Conservation (phyloP, 805 yeast genomes). For the Wickerhamomyces chaumierensis region DNA sequence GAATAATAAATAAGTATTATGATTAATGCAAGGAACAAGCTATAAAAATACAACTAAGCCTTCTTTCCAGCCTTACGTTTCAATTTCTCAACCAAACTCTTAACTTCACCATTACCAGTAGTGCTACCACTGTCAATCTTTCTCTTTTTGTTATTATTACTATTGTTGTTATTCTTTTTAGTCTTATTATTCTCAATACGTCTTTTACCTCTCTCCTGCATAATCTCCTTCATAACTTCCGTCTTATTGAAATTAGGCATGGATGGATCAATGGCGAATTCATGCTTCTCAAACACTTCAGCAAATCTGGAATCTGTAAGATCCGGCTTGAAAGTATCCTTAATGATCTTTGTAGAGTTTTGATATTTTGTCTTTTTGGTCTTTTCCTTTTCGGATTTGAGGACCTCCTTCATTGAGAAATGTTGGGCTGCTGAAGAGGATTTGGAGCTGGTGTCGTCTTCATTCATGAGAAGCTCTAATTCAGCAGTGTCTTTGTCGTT, state of each 20-base stretch:
- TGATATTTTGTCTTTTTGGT: slow-evolving; percentile 35
- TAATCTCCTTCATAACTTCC: slow-evolving; percentile 70
- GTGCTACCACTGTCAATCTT: slow-evolving; percentile 3
- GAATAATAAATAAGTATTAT: too few species aligned
- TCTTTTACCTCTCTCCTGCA: slow-evolving; percentile 64
- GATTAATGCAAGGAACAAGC: too few species aligned
- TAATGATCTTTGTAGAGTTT: slow-evolving; percentile 37
- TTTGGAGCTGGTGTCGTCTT: slow-evolving; percentile 21
- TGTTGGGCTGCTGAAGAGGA: slow-evolving; percentile 41
- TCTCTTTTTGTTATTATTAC: slow-evolving; percentile 7
- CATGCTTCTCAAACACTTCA: slow-evolving; percentile 75
- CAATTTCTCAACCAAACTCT: slow-evolving; percentile 10
- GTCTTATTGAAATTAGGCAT: slow-evolving; percentile 86
- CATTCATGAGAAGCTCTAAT: slow-evolving; percentile 60
- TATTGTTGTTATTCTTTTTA: neutral
- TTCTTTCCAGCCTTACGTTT: slow-evolving; percentile 14
- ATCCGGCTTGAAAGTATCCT: slow-evolving; percentile 53
- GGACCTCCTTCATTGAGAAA: slow-evolving; percentile 68
- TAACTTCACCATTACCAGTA: slow-evolving; percentile 5
- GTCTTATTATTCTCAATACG: slow-evolving; percentile 11
- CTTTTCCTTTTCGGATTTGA: slow-evolving; percentile 62
- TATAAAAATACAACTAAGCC: too few species aligned
- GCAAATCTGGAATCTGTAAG: slow-evolving; percentile 77
- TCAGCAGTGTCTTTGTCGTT: slow-evolving; percentile 27
- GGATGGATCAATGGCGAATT: slow-evolving; percentile 90